Evolutionary conservation across 2,329 filamentous ascomycete genomes (phyloP), one percentile per base, ranked within the genome.

Genomic region (Penicillium psychrosexuale): DNA sequence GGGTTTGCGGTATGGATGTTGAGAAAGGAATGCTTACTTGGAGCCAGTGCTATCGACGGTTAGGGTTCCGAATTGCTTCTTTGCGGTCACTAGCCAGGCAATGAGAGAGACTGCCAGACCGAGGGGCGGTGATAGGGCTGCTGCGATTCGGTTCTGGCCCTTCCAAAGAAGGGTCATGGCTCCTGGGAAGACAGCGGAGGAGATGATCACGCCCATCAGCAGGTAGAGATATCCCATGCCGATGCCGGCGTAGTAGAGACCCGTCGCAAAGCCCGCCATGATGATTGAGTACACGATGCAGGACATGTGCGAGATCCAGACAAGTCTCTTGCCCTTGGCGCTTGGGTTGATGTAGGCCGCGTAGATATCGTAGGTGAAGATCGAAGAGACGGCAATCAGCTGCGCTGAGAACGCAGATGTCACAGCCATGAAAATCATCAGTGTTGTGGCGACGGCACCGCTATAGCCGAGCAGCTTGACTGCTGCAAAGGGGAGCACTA

Each of bases 121-220:
- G 1, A 91, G 77, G 0, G 87, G 80, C 0, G 89, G 89, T 0
- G 85, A 85, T 17, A 87, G 77, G 0, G 84, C 84, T 0, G 89
- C 89, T 1, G 89, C 88, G 70, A 84, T 84, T 78, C 84, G 86
- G 66, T 90, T 91, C 71, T 95, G 91, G 2, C 87, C 84, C 47
- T 82, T 83, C 90, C 91, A 96, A 56, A 91, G 79, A 0, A 96
- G 81, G 0, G 90, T 89, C 59, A 96, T 77, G 0, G 90, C 87
- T 0, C 90, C 89, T 0, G 92, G 91, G 12, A 96, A 81, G 3
- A 96, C 91, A 3, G 90, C 91, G 0, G 89, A 84, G 0, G 87
- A 91, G 68, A 96, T 94, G 66, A 96, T 90, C 47, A 91, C 89
- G 8, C 91, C 92, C 91, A 96, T 96, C 68, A 96, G 83, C 1